Conservation (phyloP, 371 early-diverging fungal species). For the Mucor lusitanicus region DNA sequence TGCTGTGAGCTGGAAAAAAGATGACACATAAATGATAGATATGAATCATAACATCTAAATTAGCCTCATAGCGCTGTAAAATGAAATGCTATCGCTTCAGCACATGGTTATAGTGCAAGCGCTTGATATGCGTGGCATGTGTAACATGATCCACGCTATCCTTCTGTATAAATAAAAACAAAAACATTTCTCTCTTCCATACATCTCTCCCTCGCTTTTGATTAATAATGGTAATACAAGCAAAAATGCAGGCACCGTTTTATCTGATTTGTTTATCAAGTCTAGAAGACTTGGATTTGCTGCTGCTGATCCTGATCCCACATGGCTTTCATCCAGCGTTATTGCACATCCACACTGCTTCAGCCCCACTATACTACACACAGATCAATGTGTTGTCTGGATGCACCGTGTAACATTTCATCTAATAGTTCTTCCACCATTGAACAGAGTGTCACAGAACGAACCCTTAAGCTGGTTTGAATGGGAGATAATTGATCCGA, state of each 20-base stretch:
- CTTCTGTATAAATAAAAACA: not conserved
- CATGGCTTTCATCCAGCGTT: not conserved
- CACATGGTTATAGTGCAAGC: not conserved
- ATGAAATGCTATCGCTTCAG: not conserved
- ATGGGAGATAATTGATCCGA: not conserved
- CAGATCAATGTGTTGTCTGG: not conserved
- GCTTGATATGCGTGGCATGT: not conserved
- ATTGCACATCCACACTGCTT: not conserved
- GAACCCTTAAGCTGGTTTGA: not conserved
- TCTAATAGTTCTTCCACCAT: not conserved
- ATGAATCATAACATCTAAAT: slow-evolving; percentile 1
- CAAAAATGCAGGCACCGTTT: not conserved
- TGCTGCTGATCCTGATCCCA: not conserved
- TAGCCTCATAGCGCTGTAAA: not conserved
- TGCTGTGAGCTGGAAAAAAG: not conserved
- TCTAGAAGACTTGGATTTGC: not conserved
- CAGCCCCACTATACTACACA: not conserved
- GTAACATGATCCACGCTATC: not conserved
- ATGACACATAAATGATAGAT: not conserved
- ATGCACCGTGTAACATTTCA: not conserved
- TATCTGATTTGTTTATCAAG: slow-evolving; percentile 3
- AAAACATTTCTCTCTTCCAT: not conserved
- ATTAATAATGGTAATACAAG: not conserved
- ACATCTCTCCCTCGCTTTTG: not conserved
- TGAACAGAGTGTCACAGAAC: not conserved